A percentile compares a stretch with the other conserved stretches of the same genome.
Evolutionary conservation across 106 monocot genomes (phyloP).

Genomic region (Apostasia ramifera): DNA sequence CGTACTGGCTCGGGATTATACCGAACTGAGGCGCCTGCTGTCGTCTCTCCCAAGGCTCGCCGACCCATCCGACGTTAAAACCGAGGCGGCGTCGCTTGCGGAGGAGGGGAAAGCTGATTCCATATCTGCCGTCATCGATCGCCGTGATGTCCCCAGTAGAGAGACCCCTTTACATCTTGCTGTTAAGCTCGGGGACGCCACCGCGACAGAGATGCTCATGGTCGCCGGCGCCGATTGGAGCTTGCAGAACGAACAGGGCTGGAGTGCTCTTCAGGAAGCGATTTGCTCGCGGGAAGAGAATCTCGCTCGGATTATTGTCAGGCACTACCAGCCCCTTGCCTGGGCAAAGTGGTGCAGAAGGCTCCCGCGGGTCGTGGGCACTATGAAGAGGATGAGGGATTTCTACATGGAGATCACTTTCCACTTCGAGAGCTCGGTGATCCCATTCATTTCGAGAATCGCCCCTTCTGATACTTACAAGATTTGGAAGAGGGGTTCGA

Average conservation of each 20-base stretch:
- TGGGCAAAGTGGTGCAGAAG: slow-evolving; percentile 96
- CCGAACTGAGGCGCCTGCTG: slow-evolving; percentile 30
- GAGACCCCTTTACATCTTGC: slow-evolving; percentile 84
- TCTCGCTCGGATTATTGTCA: slow-evolving; percentile 64
- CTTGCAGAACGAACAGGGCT: slow-evolving; percentile 89
- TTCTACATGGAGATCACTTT: slow-evolving; percentile 97
- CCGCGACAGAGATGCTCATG: slow-evolving; percentile 73
- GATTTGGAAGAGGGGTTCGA: slow-evolving; percentile 89
- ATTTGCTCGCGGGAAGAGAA: slow-evolving; percentile 62
- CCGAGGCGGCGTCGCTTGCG: slow-evolving; percentile 56
- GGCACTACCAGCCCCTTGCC: slow-evolving; percentile 73
- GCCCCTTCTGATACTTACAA: slow-evolving; percentile 93
- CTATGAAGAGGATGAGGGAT: slow-evolving; percentile 80
- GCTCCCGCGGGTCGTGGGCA: slow-evolving; percentile 59
- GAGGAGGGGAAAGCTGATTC: slow-evolving; percentile 72
- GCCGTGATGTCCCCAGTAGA: slow-evolving; percentile 65
- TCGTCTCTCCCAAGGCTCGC: slow-evolving; percentile 41
- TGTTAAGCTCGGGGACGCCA: slow-evolving; percentile 49
- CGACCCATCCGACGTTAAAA: slow-evolving; percentile 44
- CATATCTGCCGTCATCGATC: slow-evolving; percentile 60
- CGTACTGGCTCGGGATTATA: slow-evolving; percentile 48
- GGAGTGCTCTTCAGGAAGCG: slow-evolving; percentile 85
- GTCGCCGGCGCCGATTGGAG: slow-evolving; percentile 82
- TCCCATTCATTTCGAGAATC: slow-evolving; percentile 83
- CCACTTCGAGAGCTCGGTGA: slow-evolving; percentile 95